Percentiles rank a stretch among this genome's conserved stretches.
phyloP scores from a whole-genome alignment of 108 stramenopile genomes.

The Discostella pseudostelligera region DNA sequence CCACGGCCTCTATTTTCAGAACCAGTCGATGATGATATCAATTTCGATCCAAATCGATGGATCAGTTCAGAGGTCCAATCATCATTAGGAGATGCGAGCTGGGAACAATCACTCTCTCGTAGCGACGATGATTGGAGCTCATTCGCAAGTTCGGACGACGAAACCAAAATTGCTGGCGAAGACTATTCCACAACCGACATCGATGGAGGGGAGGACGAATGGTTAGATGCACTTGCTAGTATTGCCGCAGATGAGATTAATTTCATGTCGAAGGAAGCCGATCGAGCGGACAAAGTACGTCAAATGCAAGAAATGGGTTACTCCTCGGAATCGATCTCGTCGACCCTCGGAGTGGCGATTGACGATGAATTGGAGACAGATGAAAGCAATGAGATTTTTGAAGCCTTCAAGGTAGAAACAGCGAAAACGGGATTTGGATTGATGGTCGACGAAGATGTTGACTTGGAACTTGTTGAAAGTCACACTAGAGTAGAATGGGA shows the following conservation, averaged over 20 bases:
- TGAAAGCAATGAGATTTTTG: conserved; percentile 51
- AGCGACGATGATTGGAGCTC: conserved; percentile 73
- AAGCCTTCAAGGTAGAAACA: conserved; percentile 56
- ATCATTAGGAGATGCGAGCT: conserved; percentile 44
- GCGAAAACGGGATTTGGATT: conserved; percentile 50
- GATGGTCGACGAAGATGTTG: conserved; percentile 56
- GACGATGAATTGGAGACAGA: conserved; percentile 63
- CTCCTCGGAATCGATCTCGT: conserved; percentile 56
- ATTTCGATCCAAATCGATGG: conserved; percentile 45
- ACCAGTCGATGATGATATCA: neutral
- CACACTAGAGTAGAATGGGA: conserved; percentile 71
- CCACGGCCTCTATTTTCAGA: conserved; percentile 21
- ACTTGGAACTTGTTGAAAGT: conserved; percentile 63
- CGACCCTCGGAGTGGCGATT: conserved; percentile 63
- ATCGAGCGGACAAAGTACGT: conserved; percentile 77
- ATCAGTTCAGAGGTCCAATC: conserved; percentile 33
- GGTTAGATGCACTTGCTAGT: conserved; percentile 69
- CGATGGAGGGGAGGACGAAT: conserved; percentile 60
- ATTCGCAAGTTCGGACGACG: conserved; percentile 55
- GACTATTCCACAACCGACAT: conserved; percentile 2
- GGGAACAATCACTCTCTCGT: conserved; percentile 52
- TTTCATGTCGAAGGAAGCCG: conserved; percentile 71
- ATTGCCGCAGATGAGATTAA: conserved; percentile 73
- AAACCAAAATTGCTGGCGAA: conserved; percentile 12
- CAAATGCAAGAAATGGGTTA: conserved; percentile 88